Conservation (phyloP, 352 stramenopile species). For the Hyphochytrium catenoides region DNA sequence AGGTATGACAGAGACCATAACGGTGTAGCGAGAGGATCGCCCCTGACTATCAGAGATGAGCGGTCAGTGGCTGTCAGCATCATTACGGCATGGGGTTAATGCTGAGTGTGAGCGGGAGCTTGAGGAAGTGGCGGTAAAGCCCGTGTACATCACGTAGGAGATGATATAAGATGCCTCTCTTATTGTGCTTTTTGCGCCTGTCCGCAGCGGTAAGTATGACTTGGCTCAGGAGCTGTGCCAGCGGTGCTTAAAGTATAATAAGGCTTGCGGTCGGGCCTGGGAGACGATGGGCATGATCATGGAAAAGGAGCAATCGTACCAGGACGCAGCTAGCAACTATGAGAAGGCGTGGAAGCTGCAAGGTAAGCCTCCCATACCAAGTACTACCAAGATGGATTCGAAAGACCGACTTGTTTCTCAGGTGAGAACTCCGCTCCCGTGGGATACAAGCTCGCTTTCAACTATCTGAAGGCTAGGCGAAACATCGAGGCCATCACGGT, state of each 20-base stretch:
- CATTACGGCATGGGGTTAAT: too few relatives aligned
- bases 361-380: too few relatives aligned
- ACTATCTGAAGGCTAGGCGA: slow-evolving; percentile 81
- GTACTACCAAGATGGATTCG: too few relatives aligned
- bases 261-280: slow-evolving; percentile 69
- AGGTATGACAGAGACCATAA: too few relatives aligned
- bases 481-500: slow-evolving; percentile 72
- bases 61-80: too few relatives aligned
- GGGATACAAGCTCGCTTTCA: slow-evolving; percentile 84
- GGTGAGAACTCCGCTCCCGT: slow-evolving; percentile 58
- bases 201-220: slow-evolving; percentile 67
- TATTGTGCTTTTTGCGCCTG: neutral
- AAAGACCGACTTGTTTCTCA: too few relatives aligned
- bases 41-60: too few relatives aligned
- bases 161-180: slow-evolving; percentile 3
- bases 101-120: too few relatives aligned
- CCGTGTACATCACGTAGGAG: too few relatives aligned
- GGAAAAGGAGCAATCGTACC: slow-evolving; percentile 79
- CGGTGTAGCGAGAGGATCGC: too few relatives aligned
- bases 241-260: slow-evolving; percentile 73
- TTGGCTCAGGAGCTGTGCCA: slow-evolving; percentile 76
- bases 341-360: slow-evolving; percentile 59
- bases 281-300: slow-evolving; percentile 76
- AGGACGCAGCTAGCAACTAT: slow-evolving; percentile 76
- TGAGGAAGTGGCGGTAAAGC: too few relatives aligned